These are phyloP conservation scores for Phytopythium boreale DNA, from an alignment of 352 stramenopile species.

Conservation along the genomic window DNA sequence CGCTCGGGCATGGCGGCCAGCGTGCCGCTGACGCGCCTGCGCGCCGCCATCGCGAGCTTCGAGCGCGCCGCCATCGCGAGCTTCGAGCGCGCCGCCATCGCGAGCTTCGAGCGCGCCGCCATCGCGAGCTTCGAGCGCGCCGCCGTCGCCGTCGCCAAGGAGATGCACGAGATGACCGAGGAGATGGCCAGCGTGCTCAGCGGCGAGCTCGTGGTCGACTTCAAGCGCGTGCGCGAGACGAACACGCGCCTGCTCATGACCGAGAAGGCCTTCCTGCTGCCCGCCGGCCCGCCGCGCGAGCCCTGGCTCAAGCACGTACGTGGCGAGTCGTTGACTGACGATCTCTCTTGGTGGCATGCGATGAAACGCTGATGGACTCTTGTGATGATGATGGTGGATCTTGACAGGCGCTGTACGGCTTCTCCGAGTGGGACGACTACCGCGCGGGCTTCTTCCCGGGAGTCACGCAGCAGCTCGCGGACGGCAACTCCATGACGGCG, in stretches of 20 bases:
- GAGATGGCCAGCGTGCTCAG: conserved; percentile 58
- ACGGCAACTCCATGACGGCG: conserved; percentile 63
- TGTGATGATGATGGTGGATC: neutral
- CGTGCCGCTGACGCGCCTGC: conserved; percentile 49
- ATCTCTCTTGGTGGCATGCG: neutral
- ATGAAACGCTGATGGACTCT: neutral
- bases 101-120: conserved; percentile 57
- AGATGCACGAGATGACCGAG: conserved; percentile 60
- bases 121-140: conserved; percentile 63
- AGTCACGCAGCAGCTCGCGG: conserved; percentile 71
- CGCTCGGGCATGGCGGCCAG: conserved; percentile 22
- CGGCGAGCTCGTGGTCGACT: conserved; percentile 60
- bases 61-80: conserved; percentile 49
- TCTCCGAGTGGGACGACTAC: conserved; percentile 84
- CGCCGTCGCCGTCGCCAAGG: conserved; percentile 41
- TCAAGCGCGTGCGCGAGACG: conserved; percentile 78
- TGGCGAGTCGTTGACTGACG: conserved; percentile 1
- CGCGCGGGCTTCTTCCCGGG: conserved; percentile 70
- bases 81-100: conserved; percentile 63
- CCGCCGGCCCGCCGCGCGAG: conserved; percentile 58
- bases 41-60: conserved; percentile 55
- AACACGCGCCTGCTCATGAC: conserved; percentile 84
- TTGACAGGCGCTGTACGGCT: conserved; percentile 66
- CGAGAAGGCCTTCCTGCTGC: conserved; percentile 76
- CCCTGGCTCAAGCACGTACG: conserved; percentile 83